These are phyloP conservation scores for Termitomyces sp. DNA, from an alignment of 768 basidiomycete species.

Conservation along the genomic window DNA sequence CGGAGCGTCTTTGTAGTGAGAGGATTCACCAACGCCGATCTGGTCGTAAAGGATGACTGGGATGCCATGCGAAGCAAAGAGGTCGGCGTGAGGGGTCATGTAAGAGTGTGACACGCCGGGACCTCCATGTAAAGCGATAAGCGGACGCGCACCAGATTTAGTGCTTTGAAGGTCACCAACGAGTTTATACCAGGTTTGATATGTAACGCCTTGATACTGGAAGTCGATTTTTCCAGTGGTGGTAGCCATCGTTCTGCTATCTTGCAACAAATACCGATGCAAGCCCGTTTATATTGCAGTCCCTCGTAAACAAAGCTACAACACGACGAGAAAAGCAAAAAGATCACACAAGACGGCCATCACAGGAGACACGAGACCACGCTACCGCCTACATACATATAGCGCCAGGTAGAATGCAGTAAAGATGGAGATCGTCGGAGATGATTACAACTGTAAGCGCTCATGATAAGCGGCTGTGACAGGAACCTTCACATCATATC, in stretches of 20 bases:
- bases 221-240: conserved; percentile 12
- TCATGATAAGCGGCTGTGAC: too few species aligned
- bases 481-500: too few species aligned
- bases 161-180: conserved; percentile 7
- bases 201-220: conserved; percentile 10
- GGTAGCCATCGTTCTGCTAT: not conserved
- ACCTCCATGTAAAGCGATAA: conserved; percentile 41
- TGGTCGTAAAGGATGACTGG: conserved; percentile 50
- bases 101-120: conserved; percentile 38
- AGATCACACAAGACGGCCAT: not conserved
- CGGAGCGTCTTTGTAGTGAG: conserved; percentile 35
- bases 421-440: too few species aligned
- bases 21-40: conserved; percentile 40
- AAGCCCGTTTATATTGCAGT: not conserved
- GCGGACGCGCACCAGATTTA: conserved; percentile 19
- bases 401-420: not conserved
- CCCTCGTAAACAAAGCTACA: not conserved
- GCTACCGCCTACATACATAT: not conserved
- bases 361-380: not conserved
- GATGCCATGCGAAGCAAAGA: conserved; percentile 23
- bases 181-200: conserved; percentile 15
- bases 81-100: conserved; percentile 25
- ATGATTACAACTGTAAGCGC: too few species aligned
- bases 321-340: not conserved
- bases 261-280: not conserved